Evolutionary conservation across 441 rosid genomes (phyloP), one percentile per base, ranked within the genome.

Genomic region (Omphalea diandra): DNA sequence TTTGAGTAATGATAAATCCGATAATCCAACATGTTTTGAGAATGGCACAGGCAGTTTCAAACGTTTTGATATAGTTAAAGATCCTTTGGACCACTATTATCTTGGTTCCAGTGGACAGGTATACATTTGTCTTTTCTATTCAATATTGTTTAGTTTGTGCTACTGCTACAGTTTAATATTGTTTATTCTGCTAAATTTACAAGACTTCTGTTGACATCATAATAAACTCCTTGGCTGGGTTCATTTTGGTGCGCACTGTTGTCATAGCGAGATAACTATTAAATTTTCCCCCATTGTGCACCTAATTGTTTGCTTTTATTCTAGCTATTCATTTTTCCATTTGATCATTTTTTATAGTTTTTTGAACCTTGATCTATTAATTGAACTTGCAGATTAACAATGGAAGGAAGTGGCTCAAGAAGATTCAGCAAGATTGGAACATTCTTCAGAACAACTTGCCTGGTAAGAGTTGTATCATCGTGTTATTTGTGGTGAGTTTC

Each of bases 341-440:
- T 17, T 52, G 31, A 29, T 26, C 20, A 20, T 3, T 54, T 10
- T n/a, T n/a, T n/a, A n/a, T 32, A 32, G 31, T 24, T 75, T 67
- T 20, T 66, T 27, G 59, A 33, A 10, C 31, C 20, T 73, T 49
- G 41, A 26, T 62, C n/a, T 14, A 12, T 77, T 64, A 49, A 63
- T 62, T 63, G 55, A 63, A 69, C 68, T 65, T 82, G 77, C 88
- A 95, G 99, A 76, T 65, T 72, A 88, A 79, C 82, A 83, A 82
- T 73, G 89, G 90, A 76, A 87, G 98, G 82, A 81, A 84, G 81
- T 95, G 98, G 98, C 73, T 89, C 59, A 93, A 86, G 87, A 95
- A 95, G 86, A 88, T 95, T 72, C 96, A 93, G 77, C 99, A 93
- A 80, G 99, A 93, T 76, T 95, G 99, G 99, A 90, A 77, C 78